Conservation (phyloP, 2,329 filamentous ascomycete genomes). For the Fusarium piperis region DNA sequence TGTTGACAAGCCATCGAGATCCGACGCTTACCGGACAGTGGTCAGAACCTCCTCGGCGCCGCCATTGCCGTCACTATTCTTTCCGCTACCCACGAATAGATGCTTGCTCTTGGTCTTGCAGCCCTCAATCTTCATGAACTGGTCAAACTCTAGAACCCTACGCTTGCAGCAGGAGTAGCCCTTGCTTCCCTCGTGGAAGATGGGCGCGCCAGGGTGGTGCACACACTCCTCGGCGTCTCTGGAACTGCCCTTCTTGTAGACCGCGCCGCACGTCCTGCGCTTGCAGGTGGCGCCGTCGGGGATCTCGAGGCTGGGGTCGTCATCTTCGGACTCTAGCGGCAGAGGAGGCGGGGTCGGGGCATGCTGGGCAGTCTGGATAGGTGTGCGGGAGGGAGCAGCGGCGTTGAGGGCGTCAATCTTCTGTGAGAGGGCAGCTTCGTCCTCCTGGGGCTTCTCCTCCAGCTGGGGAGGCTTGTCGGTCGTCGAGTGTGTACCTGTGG, state of each 20-base stretch:
- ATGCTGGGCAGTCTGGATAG: conserved; percentile 55
- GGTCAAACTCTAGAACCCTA: conserved; percentile 93
- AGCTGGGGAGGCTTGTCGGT: conserved; percentile 75
- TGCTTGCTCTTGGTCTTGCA: conserved; percentile 85
- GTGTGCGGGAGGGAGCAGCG: conserved; percentile 53
- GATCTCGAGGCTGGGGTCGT: conserved; percentile 80
- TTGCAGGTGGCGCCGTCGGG: conserved; percentile 80
- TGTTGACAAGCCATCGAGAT: background rate
- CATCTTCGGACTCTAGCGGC: conserved; percentile 83
- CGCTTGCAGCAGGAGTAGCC: conserved; percentile 98
- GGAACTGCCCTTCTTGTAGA: conserved; percentile 68
- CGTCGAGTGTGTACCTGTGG: conserved; percentile 89
- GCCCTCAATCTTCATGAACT: conserved; percentile 95
- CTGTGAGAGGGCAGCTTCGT: conserved; percentile 52
- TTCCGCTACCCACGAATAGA: conserved; percentile 83
- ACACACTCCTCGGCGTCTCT: conserved; percentile 81
- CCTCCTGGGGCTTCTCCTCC: conserved; percentile 64
- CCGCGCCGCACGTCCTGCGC: conserved; percentile 76
- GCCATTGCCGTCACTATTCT: conserved; percentile 64
- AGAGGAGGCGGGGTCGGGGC: conserved; percentile 66
- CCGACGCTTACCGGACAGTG: conserved; percentile 71
- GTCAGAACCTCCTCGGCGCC: conserved; percentile 76
- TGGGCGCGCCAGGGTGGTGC: conserved; percentile 87
- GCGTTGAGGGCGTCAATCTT: conserved; percentile 65
- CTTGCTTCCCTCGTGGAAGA: conserved; percentile 99